phyloP scores from a whole-genome alignment of 768 basidiomycete species.

The Phlebiopsis gigantea region DNA sequence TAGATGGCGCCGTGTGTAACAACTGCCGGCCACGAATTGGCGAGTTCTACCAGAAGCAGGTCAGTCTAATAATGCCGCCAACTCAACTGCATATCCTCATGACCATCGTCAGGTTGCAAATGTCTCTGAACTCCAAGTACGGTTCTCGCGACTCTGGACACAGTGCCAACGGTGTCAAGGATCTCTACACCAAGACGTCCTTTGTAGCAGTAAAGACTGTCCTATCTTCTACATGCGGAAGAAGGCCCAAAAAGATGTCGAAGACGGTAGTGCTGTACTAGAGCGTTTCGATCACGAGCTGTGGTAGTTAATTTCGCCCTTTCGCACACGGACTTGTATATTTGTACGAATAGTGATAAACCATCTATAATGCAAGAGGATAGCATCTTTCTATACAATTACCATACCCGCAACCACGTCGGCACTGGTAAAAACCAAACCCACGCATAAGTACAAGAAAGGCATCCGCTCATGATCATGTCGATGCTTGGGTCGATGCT shows the following conservation, averaged over 20 bases:
- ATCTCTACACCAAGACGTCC: slow-evolving; percentile 96
- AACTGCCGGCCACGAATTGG: slow-evolving; percentile 84
- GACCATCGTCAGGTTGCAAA: slow-evolving; percentile 27
- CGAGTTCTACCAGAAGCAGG: slow-evolving; percentile 90
- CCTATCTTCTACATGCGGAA: slow-evolving; percentile 99
- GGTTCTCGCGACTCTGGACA: slow-evolving; percentile 95
- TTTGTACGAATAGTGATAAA: not conserved
- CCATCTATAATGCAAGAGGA: not conserved
- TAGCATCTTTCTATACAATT: too few species aligned
- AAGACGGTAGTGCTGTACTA: slow-evolving; percentile 70
- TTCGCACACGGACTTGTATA: not conserved
- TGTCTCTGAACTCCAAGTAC: slow-evolving; percentile 79
- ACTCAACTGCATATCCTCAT: slow-evolving; percentile 13
- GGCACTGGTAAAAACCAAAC: not conserved
- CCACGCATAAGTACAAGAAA: not conserved
- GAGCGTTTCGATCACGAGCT: slow-evolving; percentile 79
- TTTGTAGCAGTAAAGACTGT: slow-evolving; percentile 96
- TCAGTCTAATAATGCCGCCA: slow-evolving; percentile 24
- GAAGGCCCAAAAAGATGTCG: slow-evolving; percentile 97
- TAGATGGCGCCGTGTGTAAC: slow-evolving; percentile 91
- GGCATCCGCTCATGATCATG: too few species aligned
- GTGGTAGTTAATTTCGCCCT: slow-evolving; percentile 44
- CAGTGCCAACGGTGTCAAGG: slow-evolving; percentile 99
- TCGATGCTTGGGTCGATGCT: too few species aligned
- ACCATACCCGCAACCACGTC: not conserved